A percentile compares a stretch with the other conserved stretches of the same genome.
Conservation (phyloP, 1,139 yeast species). For the Scheffersomyces illinoinensis region DNA sequence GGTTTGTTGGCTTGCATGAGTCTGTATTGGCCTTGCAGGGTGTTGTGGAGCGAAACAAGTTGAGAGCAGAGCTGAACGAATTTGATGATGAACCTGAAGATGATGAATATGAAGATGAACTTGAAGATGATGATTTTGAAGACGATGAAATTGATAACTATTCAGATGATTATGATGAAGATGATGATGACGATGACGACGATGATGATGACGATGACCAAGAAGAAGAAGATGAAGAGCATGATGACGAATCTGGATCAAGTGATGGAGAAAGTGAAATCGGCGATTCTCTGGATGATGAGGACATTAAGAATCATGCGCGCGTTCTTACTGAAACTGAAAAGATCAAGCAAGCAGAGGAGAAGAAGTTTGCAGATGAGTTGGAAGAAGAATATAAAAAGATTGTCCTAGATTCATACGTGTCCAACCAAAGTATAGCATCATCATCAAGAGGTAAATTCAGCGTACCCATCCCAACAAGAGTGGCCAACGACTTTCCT, state of each 20-base stretch:
- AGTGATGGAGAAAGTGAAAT: constrained; percentile 9
- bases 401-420: constrained; percentile 52
- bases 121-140: constrained; percentile 6
- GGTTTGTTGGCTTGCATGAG: constrained; percentile 43
- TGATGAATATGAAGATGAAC: constrained; percentile 9
- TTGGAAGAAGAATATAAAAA: constrained; percentile 55
- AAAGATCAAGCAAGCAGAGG: constrained; percentile 36
- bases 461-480: constrained; percentile 23
- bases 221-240: constrained; percentile 5
- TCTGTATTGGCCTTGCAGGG: constrained; percentile 39
- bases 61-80: constrained; percentile 5
- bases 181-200: constrained; percentile 5
- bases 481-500: constrained; percentile 3
- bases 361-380: constrained; percentile 47
- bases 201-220: constrained; percentile 6
- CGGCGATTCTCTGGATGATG: constrained; percentile 6
- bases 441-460: constrained; percentile 12
- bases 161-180: constrained; percentile 3
- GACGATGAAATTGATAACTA: constrained; percentile 8
- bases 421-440: constrained; percentile 25
- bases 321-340: constrained; percentile 22
- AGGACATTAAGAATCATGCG: constrained; percentile 14
- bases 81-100: constrained; percentile 7
- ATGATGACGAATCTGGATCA: constrained; percentile 1
- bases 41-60: constrained; percentile 13